These are phyloP conservation scores for Plasmodium sp. DNA, from an alignment of 169 alveolate genomes.

Conservation along the genomic window DNA sequence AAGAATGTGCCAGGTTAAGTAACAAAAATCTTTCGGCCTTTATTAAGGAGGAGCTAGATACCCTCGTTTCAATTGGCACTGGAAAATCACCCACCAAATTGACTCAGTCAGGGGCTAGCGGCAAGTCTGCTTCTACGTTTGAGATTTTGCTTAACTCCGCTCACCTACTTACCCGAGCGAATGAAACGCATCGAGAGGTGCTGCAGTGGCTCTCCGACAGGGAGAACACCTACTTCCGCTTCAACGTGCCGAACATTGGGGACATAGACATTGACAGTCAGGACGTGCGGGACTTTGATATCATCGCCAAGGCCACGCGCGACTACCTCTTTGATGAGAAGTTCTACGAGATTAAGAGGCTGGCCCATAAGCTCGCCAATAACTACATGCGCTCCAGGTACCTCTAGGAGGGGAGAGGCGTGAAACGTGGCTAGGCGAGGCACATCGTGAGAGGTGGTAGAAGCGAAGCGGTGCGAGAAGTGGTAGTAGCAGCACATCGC, in stretches of 20 bases:
- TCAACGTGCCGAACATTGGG: slow-evolving; percentile 77
- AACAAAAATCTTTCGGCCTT: slow-evolving; percentile 47
- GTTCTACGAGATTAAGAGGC: slow-evolving; percentile 60
- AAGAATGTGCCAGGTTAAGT: slow-evolving; percentile 78
- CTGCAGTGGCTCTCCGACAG: slow-evolving; percentile 68
- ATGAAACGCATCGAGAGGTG: slow-evolving; percentile 75
- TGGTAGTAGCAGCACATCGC: no score
- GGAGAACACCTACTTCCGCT: slow-evolving; percentile 73
- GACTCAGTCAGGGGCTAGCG: slow-evolving; percentile 54
- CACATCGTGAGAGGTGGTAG: neutral
- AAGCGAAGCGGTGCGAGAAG: neutral
- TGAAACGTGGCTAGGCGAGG: no score
- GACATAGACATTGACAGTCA: slow-evolving; percentile 74
- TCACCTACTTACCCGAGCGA: slow-evolving; percentile 72
- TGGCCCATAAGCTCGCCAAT: slow-evolving; percentile 74
- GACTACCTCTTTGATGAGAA: slow-evolving; percentile 77
- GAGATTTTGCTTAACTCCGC: slow-evolving; percentile 67
- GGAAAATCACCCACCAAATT: slow-evolving; percentile 67
- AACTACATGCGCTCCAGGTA: slow-evolving; percentile 57
- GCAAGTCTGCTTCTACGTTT: slow-evolving; percentile 46
- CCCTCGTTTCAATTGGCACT: slow-evolving; percentile 76
- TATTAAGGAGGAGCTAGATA: slow-evolving; percentile 77
- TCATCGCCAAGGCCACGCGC: slow-evolving; percentile 73
- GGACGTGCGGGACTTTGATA: slow-evolving; percentile 51
- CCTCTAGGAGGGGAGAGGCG: neutral